Base-by-base conservation (phyloP, 148 eudicot genomes). In the Dianthus caryophyllus region DNA sequence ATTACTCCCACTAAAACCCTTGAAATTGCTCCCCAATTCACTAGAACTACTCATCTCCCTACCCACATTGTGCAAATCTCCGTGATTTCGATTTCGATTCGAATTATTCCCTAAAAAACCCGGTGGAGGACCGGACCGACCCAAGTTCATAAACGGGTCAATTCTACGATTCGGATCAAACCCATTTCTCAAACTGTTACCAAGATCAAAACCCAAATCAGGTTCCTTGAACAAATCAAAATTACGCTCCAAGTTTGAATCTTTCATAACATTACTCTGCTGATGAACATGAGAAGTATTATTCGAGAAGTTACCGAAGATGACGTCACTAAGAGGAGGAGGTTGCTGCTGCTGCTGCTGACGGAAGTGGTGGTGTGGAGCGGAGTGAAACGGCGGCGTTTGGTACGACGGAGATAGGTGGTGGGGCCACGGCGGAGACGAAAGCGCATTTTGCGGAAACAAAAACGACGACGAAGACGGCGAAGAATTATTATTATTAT, bases 91-190 rank as follows among this genome's bases (percentile, higher is more conserved):
- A 66, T 75, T 55, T 31, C 75, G 69, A 29, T 59, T 78, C n/a
- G 29, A 69, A 2, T 65, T 48, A 51, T 73, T 78, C 44, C 81
- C 76, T 25, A 78, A 16, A 73, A 87, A 87, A 18, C 94, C 98
- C 0, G 96, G 96, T 6, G 94, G 96, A 13, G 83, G 71, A 0
- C 74, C 79, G 9, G 71, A 76, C 26, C 76, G 78, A 61, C 8
- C 73, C 64, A 39, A 57, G 29, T 72, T 72, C 38, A 48, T n/a
- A 30, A 63, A 64, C 0, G 66, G 69, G 55, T 74, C 79, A 52
- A 68, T 74, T 30, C 73, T 26, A 36, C 60, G 52, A 66, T 55
- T 67, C 5, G 57, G 66, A 41, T 77, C 76, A 3, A 66, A 70
- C 67, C 78, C 81, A 69, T 76, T 80, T 27, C 29, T 54, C 52